A percentile compares a stretch with the other conserved stretches of the same genome.
Conservation (phyloP, 495 filamentous ascomycete species). For the Darksidea phi region DNA sequence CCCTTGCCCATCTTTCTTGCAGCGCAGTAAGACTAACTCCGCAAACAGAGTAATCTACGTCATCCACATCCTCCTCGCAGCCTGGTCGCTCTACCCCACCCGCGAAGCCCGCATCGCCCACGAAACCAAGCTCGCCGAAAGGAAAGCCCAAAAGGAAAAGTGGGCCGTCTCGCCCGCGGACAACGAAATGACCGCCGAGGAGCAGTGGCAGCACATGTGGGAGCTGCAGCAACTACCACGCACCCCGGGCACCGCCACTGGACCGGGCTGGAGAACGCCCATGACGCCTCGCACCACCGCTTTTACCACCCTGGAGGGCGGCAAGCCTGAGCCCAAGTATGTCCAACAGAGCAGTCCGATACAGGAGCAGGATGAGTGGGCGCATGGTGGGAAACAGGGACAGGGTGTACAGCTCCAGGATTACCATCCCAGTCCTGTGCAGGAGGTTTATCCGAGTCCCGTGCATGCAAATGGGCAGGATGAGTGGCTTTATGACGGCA, state of each 20-base stretch:
- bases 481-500: not conserved
- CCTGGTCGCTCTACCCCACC: slow-evolving; percentile 42
- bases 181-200: slow-evolving; percentile 39
- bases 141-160: slow-evolving; percentile 38
- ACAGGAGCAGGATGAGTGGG: not conserved
- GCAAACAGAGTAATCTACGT: slow-evolving; percentile 39
- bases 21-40: slow-evolving; percentile 5
- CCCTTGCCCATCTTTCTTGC: not conserved
- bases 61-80: slow-evolving; percentile 35
- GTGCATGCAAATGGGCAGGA: not conserved
- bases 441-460: not conserved
- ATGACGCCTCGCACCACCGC: slow-evolving; percentile 47
- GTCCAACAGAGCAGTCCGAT: not conserved
- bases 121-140: slow-evolving; percentile 23
- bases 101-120: slow-evolving; percentile 32
- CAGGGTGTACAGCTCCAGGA: not conserved
- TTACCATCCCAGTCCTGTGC: not conserved
- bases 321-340: not conserved
- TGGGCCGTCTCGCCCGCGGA: slow-evolving; percentile 35
- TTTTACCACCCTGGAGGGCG: slow-evolving; percentile 41
- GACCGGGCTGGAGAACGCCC: slow-evolving; percentile 27
- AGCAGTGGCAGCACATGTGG: slow-evolving; percentile 44
- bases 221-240: slow-evolving; percentile 39
- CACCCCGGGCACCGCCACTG: slow-evolving; percentile 40
- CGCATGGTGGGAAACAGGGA: not conserved